Evolutionary conservation across 169 alveolate genomes (phyloP), one percentile per base, ranked within the genome.

Genomic region (Cyclospora cayetanensis): DNA sequence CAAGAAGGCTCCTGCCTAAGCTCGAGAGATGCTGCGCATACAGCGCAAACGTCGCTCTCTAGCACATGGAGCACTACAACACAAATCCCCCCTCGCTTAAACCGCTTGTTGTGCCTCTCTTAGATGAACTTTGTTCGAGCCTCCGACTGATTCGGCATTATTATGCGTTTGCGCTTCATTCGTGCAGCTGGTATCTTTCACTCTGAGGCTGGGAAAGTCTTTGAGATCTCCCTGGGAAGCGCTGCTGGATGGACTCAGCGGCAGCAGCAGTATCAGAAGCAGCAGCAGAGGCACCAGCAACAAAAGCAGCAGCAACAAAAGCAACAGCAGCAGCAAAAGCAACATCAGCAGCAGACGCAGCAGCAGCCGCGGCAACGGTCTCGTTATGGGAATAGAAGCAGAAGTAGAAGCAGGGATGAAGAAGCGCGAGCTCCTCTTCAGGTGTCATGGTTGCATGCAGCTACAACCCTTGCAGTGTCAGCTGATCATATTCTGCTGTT

Each of bases 381-480:
- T n/a, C n/a, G n/a, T n/a, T n/a, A n/a, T n/a, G n/a, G n/a, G n/a
- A n/a, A n/a, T n/a, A 11, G n/a, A 25, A 34, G 53, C 82, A 70
- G 53, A 27, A 70, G 53, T 22, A 70, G 53, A 27, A 70, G 53
- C 82, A 70, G 82, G 34, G 37, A 29, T 12, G 82, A 27, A 70
- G 82, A 27, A 70, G 82, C 50, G 29, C 1, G 82, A 29, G 82
- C 82, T 9, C 29, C 82, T 5, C 52, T 70, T 18, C 50, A 39
- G 52, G 82, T 70, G 2, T 70, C 82, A 5, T 70, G 82, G 82
- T 25, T 70, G 82, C 82, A 70, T 37, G 82, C 82, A 31, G 82
- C 82, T 4, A 53, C 31, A 31, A 70, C 82, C 20, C 53, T 70
- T 31, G 82, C 82, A 37, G 46, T 70, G 53, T 70, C 82, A 35